A percentile compares a stretch with the other conserved stretches of the same genome.
Evolutionary conservation across 495 filamentous ascomycete species (phyloP).

Genomic region (Neurospora sp.): DNA sequence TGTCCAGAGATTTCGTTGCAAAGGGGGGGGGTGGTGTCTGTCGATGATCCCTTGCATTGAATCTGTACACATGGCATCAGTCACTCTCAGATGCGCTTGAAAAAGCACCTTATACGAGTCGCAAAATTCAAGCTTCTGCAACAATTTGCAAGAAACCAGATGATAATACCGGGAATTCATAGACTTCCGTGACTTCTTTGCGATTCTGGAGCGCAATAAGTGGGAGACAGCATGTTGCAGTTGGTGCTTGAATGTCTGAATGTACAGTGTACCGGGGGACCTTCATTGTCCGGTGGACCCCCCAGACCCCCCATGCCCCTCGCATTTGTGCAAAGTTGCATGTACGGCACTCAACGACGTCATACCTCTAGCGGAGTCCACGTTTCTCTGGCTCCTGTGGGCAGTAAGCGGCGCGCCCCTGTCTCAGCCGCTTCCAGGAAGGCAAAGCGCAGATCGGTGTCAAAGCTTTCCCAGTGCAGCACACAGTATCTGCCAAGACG

Average conservation of each 20-base stretch:
- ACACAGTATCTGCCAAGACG: not conserved
- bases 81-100: not conserved
- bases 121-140: not conserved
- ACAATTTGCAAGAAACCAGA: not conserved
- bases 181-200: not conserved
- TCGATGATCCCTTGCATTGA: not conserved
- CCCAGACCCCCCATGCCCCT: not conserved
- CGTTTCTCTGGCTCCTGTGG: not conserved
- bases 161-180: not conserved
- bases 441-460: not conserved
- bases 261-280: not conserved
- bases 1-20: not conserved
- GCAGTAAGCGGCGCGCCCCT: not conserved
- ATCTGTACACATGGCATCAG: not conserved
- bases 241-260: not conserved
- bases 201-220: not conserved
- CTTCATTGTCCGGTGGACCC: not conserved
- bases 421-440: not conserved
- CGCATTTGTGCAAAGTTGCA: not conserved
- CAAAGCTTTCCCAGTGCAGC: not conserved
- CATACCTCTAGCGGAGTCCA: slow-evolving; percentile 1
- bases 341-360: slow-evolving; percentile 3
- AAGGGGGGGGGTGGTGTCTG: not conserved
- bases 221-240: not conserved
- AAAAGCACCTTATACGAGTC: not conserved